Evolutionary conservation across 257 asterid genomes (phyloP).

Genomic region (Mitragyna speciosa): DNA sequence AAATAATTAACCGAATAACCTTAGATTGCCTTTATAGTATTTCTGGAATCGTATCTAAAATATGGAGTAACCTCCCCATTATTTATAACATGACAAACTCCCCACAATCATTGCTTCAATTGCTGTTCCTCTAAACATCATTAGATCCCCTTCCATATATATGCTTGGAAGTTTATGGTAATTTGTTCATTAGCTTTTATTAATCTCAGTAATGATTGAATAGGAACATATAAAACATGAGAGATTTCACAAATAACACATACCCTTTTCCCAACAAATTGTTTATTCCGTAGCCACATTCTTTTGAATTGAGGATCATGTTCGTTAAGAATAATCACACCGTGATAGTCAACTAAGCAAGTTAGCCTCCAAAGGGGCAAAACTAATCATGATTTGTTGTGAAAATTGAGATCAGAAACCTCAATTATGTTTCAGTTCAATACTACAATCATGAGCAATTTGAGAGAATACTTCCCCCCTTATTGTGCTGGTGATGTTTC

Average conservation of each 20-base stretch:
- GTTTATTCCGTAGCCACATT: neutral
- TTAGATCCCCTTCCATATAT: neutral
- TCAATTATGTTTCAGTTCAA: neutral
- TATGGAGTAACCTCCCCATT: neutral
- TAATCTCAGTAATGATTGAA: neutral
- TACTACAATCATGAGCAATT: slow-evolving; percentile 12
- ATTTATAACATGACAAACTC: too few relatives aligned
- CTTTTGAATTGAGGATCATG: neutral
- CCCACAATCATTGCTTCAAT: neutral
- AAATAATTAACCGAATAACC: too few relatives aligned
- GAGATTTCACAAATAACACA: neutral
- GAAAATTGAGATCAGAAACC: neutral
- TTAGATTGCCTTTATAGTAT: too few relatives aligned
- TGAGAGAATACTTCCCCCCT: slow-evolving; percentile 9
- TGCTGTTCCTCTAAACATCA: neutral
- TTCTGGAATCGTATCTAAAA: neutral
- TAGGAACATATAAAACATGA: neutral
- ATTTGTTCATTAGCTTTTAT: neutral
- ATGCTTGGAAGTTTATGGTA: neutral
- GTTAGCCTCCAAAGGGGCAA: neutral
- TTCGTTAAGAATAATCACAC: neutral
- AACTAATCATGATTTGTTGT: neutral
- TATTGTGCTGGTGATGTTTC: slow-evolving; percentile 7
- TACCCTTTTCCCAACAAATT: neutral
- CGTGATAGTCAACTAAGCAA: neutral